Percentiles rank a stretch among this genome's conserved stretches.
Conservation (phyloP, 83 land plant genomes). For the Picea abies region DNA sequence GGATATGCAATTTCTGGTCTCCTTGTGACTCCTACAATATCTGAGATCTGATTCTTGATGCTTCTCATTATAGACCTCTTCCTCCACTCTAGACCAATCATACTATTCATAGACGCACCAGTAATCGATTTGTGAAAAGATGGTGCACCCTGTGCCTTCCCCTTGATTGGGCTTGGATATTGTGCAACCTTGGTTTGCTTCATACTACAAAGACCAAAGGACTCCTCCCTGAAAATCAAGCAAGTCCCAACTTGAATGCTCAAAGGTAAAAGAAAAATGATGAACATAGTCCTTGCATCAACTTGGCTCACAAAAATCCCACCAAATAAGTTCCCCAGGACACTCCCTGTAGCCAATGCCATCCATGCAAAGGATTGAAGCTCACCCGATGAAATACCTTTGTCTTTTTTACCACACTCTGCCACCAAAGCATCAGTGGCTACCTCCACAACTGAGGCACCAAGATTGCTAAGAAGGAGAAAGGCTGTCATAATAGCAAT, state of each 20-base stretch:
- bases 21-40: constrained; percentile 39
- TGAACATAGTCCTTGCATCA: constrained; percentile 57
- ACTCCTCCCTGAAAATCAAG: constrained; percentile 43
- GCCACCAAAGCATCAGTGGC: constrained; percentile 90
- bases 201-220: constrained; percentile 44
- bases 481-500: constrained; percentile 46
- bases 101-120: not conserved
- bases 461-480: constrained; percentile 81
- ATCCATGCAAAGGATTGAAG: constrained; percentile 90
- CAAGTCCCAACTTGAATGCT: constrained; percentile 54
- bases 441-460: constrained; percentile 87
- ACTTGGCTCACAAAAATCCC: constrained; percentile 56
- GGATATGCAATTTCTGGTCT: constrained; percentile 63
- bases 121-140: not conserved
- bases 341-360: constrained; percentile 68
- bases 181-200: constrained; percentile 12
- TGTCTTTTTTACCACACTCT: constrained; percentile 49
- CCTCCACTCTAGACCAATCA: not conserved
- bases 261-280: constrained; percentile 50
- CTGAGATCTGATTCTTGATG: constrained; percentile 39
- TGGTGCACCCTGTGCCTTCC: not conserved
- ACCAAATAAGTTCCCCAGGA: constrained; percentile 71
- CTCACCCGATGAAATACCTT: constrained; percentile 54
- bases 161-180: not conserved
- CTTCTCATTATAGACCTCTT: constrained; percentile 9